These are phyloP conservation scores for Picea abies DNA, from an alignment of 83 land plant genomes.

Conservation along the genomic window DNA sequence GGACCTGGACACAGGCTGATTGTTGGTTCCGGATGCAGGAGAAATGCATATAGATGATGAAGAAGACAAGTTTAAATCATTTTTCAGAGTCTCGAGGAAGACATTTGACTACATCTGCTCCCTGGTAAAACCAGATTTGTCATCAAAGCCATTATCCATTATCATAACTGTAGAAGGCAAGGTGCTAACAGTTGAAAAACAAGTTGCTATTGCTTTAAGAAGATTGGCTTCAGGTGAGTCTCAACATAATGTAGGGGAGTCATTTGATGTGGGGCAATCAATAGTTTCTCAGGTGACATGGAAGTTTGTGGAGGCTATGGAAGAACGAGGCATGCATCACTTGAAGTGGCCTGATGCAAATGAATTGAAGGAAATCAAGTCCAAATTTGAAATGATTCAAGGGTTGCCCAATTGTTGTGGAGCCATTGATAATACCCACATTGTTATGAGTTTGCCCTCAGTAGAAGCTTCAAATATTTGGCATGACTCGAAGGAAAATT, in stretches of 20 bases:
- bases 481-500: slow-evolving; percentile 74
- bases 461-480: slow-evolving; percentile 65
- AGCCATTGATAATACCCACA: slow-evolving; percentile 80
- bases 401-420: slow-evolving; percentile 90
- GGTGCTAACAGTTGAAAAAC: slow-evolving; percentile 51
- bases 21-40: slow-evolving; percentile 23
- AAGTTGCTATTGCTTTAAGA: slow-evolving; percentile 76
- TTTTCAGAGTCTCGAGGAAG: slow-evolving; percentile 60
- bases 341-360: slow-evolving; percentile 65
- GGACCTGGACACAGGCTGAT: not conserved
- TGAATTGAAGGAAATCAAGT: slow-evolving; percentile 56
- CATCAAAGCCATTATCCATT: slow-evolving; percentile 38
- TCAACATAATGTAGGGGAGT: slow-evolving; percentile 48
- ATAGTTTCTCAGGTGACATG: slow-evolving; percentile 73
- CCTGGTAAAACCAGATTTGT: slow-evolving; percentile 56
- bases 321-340: slow-evolving; percentile 62
- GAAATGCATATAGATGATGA: slow-evolving; percentile 31
- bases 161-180: slow-evolving; percentile 41
- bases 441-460: slow-evolving; percentile 61
- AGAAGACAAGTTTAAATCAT: slow-evolving; percentile 38
- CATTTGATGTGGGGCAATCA: slow-evolving; percentile 62
- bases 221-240: slow-evolving; percentile 77
- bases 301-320: slow-evolving; percentile 77
- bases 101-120: slow-evolving; percentile 77
- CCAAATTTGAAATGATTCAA: slow-evolving; percentile 52